These are phyloP conservation scores for Rhynchosporium graminicola DNA, from an alignment of 2,329 filamentous ascomycete species.

Conservation along the genomic window DNA sequence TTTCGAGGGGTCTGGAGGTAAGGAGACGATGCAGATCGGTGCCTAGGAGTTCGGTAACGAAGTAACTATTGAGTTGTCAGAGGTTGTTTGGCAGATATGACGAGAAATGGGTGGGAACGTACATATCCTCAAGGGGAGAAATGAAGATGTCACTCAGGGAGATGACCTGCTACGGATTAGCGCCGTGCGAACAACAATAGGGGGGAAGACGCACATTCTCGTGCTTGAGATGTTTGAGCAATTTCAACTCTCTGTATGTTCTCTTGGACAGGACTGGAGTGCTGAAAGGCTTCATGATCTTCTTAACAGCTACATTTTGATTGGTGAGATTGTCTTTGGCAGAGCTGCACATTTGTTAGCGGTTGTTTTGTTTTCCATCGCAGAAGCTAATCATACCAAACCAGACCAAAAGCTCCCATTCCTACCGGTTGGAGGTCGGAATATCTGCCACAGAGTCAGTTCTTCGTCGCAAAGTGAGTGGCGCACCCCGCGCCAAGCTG, in stretches of 20 bases:
- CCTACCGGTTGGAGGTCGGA: constrained; percentile 97
- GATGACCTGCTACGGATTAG: constrained; percentile 68
- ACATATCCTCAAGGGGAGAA: constrained; percentile 98
- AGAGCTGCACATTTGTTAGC: constrained; percentile 60
- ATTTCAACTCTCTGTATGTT: constrained; percentile 95
- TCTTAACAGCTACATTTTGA: constrained; percentile 98
- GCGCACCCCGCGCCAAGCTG: constrained; percentile 23
- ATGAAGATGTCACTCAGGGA: constrained; percentile 99
- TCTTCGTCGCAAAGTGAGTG: constrained; percentile 22
- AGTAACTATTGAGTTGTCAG: constrained; percentile 66
- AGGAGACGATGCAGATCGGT: constrained; percentile 95
- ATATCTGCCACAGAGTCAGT: constrained; percentile 62
- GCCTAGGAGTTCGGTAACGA: constrained; percentile 95
- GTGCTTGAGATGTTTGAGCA: constrained; percentile 93
- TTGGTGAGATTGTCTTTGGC: constrained; percentile 96
- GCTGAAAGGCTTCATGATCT: constrained; percentile 99
- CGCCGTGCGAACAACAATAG: constrained; percentile 12
- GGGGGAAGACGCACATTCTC: constrained; percentile 70
- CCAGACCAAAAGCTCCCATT: constrained; percentile 98
- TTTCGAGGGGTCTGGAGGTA: constrained; percentile 93
- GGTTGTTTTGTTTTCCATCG: constrained; percentile 7
- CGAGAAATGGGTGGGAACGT: constrained; percentile 36
- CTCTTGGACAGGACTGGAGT: constrained; percentile 97
- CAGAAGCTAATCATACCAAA: constrained; percentile 68
- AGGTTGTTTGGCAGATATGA: constrained; percentile 28